phyloP scores from a whole-genome alignment of 306 rosid genomes.

The Gastrolobium bilobum region DNA sequence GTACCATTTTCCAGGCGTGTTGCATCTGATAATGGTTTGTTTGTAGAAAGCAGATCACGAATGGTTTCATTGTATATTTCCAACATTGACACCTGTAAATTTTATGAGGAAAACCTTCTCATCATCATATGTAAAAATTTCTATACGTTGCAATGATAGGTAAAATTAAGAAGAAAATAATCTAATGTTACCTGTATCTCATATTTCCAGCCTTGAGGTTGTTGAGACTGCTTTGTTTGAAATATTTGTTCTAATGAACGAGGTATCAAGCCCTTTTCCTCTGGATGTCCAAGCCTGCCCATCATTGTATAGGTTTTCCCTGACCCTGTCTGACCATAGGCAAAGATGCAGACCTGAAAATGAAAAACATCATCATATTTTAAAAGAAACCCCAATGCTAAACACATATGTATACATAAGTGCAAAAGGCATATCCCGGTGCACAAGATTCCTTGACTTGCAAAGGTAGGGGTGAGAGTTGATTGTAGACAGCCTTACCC shows the following conservation, averaged over 20 bases:
- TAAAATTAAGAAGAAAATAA: slow-evolving; percentile 38
- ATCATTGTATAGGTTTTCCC: slow-evolving; percentile 99
- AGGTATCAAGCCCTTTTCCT: slow-evolving; percentile 89
- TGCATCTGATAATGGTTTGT: slow-evolving; percentile 61
- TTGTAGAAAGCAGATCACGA: slow-evolving; percentile 82
- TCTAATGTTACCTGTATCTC: slow-evolving; percentile 85
- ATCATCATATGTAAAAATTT: background rate
- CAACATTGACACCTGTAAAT: slow-evolving; percentile 87
- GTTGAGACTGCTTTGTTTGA: slow-evolving; percentile 76
- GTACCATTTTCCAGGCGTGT: slow-evolving; percentile 68
- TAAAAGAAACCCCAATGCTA: slow-evolving; percentile 12
- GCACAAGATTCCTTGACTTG: no score
- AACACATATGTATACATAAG: background rate
- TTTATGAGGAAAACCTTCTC: slow-evolving; percentile 33
- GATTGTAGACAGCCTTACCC: no score
- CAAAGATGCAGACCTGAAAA: slow-evolving; percentile 94
- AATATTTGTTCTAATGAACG: slow-evolving; percentile 95
- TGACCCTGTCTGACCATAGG: slow-evolving; percentile 98
- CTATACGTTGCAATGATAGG: background rate
- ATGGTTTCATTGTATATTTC: slow-evolving; percentile 96
- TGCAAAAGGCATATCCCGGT: no score
- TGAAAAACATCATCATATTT: slow-evolving; percentile 46
- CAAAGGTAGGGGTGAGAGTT: no score
- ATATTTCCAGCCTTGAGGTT: slow-evolving; percentile 96
- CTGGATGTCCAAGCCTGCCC: slow-evolving; percentile 89